Evolutionary conservation across 1,284 basidiomycete genomes (phyloP).

Genomic region (Retiboletus flavoniger): DNA sequence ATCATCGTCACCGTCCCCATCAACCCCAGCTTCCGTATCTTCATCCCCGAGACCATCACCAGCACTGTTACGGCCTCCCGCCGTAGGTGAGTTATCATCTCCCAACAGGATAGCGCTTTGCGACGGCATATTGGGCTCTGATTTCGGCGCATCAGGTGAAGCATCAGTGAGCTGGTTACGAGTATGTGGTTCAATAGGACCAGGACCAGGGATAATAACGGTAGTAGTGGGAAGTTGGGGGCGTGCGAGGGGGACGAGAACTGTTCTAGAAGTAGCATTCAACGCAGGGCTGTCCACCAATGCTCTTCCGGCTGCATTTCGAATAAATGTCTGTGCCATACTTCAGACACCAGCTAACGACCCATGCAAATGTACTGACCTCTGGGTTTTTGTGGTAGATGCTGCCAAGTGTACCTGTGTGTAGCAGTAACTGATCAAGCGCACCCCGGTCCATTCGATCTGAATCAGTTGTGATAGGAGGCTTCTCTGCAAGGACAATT

Average conservation of each 20-base stretch:
- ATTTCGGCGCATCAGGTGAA: slow-evolving; percentile 22
- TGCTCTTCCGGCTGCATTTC: slow-evolving; percentile 71
- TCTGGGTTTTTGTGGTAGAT: slow-evolving; percentile 90
- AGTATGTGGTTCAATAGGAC: slow-evolving; percentile 53
- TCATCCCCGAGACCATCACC: slow-evolving; percentile 11
- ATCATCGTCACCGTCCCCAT: slow-evolving; percentile 36
- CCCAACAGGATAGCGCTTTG: slow-evolving; percentile 12
- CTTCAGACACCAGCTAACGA: slow-evolving; percentile 13
- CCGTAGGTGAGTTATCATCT: not conserved
- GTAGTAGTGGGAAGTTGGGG: slow-evolving; percentile 47
- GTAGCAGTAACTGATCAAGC: slow-evolving; percentile 83
- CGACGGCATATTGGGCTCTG: slow-evolving; percentile 10
- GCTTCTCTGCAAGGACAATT: slow-evolving; percentile 93
- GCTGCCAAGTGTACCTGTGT: slow-evolving; percentile 80
- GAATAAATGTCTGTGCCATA: slow-evolving; percentile 73
- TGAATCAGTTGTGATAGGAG: slow-evolving; percentile 95
- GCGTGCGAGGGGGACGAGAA: slow-evolving; percentile 62
- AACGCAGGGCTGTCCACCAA: slow-evolving; percentile 76
- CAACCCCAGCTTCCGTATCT: slow-evolving; percentile 17
- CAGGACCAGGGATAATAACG: slow-evolving; percentile 62
- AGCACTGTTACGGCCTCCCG: not conserved
- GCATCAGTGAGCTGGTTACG: slow-evolving; percentile 24
- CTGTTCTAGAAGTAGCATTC: slow-evolving; percentile 69
- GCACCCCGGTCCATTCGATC: slow-evolving; percentile 96
- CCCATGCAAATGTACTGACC: slow-evolving; percentile 42